Conservation (phyloP, 2,329 filamentous ascomycete genomes). For the Calonectria pseudoturangicola region DNA sequence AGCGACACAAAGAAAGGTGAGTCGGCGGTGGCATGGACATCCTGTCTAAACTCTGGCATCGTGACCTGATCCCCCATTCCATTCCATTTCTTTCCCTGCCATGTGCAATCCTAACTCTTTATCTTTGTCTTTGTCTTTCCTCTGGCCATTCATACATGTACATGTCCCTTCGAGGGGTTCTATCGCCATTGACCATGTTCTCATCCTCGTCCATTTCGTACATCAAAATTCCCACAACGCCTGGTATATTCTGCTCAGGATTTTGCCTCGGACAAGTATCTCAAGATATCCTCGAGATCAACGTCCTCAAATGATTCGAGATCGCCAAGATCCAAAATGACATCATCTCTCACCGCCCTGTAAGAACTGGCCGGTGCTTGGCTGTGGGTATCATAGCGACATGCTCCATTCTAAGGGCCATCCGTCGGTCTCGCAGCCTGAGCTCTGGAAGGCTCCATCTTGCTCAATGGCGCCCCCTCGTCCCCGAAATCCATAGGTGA, state of each 20-base stretch:
- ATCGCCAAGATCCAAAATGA: conserved; percentile 45
- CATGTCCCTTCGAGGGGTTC: conserved; percentile 45
- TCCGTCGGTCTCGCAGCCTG: conserved; percentile 45
- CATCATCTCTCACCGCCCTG: conserved; percentile 34
- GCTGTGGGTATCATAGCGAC: conserved; percentile 42
- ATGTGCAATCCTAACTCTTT: conserved; percentile 50
- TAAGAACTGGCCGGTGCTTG: conserved; percentile 39
- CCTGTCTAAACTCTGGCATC: conserved; percentile 55
- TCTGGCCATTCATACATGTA: conserved; percentile 50
- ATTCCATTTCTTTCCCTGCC: conserved; percentile 55
- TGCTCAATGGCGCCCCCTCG: conserved; percentile 34
- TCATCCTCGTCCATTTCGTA: conserved; percentile 44
- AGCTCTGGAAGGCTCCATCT: conserved; percentile 37
- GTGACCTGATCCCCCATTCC: conserved; percentile 54
- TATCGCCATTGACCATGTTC: conserved; percentile 44
- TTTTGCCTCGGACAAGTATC: conserved; percentile 49
- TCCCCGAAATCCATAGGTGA: conserved; percentile 50
- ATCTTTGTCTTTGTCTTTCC: conserved; percentile 31
- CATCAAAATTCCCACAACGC: conserved; percentile 48
- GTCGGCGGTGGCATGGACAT: conserved; percentile 48
- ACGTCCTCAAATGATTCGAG: conserved; percentile 56
- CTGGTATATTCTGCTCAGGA: conserved; percentile 50
- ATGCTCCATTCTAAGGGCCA: conserved; percentile 47
- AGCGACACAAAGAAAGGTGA: conserved; percentile 52
- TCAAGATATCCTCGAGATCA: conserved; percentile 54